phyloP scores from a whole-genome alignment of 768 basidiomycete species.

The Serendipita sp. region DNA sequence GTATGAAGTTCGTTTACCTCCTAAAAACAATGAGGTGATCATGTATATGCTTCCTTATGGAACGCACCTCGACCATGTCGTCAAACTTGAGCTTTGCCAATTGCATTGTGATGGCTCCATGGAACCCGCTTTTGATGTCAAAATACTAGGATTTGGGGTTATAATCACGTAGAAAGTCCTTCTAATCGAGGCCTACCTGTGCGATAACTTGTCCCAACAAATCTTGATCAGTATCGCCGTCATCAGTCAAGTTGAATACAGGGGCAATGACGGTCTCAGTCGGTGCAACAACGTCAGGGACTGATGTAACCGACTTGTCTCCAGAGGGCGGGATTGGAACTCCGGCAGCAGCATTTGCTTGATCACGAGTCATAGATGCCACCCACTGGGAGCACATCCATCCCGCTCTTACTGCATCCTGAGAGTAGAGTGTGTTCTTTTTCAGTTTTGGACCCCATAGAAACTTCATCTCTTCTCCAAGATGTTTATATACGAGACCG shows the following conservation, averaged over 20 bases:
- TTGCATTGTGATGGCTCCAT: slow-evolving; percentile 51
- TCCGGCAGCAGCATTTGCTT: slow-evolving; percentile 50
- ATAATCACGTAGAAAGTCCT: neutral
- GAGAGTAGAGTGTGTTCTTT: slow-evolving; percentile 53
- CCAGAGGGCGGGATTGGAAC: slow-evolving; percentile 52
- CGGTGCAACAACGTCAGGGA: slow-evolving; percentile 41
- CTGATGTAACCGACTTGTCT: slow-evolving; percentile 49
- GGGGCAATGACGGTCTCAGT: slow-evolving; percentile 45
- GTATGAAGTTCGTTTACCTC: slow-evolving; percentile 79
- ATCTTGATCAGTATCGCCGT: neutral
- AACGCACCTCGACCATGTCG: slow-evolving; percentile 39
- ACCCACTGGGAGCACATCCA: slow-evolving; percentile 75
- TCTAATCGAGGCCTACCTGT: neutral
- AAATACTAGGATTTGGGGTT: slow-evolving; percentile 28
- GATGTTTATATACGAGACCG: slow-evolving; percentile 63
- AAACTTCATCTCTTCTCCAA: slow-evolving; percentile 74
- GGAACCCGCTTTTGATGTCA: slow-evolving; percentile 67
- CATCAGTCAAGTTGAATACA: slow-evolving; percentile 62
- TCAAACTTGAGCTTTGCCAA: slow-evolving; percentile 53
- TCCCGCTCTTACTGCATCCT: slow-evolving; percentile 60
- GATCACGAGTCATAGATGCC: slow-evolving; percentile 38
- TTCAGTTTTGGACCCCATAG: slow-evolving; percentile 34
- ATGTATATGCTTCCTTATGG: neutral
- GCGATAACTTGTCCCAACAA: neutral
- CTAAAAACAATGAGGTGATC: neutral